Evolutionary conservation across 2,329 filamentous ascomycete species (phyloP), one percentile per base, ranked within the genome.

Genomic region (Monosporascus cannonballus): DNA sequence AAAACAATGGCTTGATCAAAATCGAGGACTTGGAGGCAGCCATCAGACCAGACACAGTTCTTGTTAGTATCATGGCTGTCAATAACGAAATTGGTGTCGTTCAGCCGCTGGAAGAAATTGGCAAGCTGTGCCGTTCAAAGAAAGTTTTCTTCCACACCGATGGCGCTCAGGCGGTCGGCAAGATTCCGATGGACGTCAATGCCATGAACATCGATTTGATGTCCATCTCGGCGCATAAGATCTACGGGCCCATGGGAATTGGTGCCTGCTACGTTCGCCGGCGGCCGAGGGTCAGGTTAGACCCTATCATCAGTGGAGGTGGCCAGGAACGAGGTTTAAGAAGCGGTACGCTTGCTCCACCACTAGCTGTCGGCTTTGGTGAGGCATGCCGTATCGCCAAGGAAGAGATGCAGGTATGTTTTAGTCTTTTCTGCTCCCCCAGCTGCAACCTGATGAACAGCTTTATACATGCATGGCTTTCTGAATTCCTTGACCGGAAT

Each of bases 1-100:
- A 92, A 72, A 81, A 74, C 65, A 93, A 90, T 60, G 94, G 94
- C n/a, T 75, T 97, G 59, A 78, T 99, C 64, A 82, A 87, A 60
- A 81, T 99, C 76, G 80, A 88, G 42, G 84, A 94, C 61, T 81
- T 99, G 30, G 88, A 95, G 73, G 88, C 85, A 22, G 90, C 93
- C 24, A 95, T 99, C 57, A 84, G 89, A 55, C 92, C 92, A 1
- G 92, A 97, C 55, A 99, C 94, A 15, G 86, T 84, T 44, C 76
- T 99, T 30, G 92, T 97, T 71, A 96, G 92, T 67, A 89, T 99
- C 71, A 99, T 99, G 94, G 86, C 94, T 1, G 94, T 99, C 65
- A 99, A 99, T 78, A 99, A 99, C 71, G 94, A 99, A 74, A 97
- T 99, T 64, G 94, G 94, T 66, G 94, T 99, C n/a, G 95, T 99